A percentile compares a stretch with the other conserved stretches of the same genome.
phyloP scores from a whole-genome alignment of 2,329 filamentous ascomycete genomes.

The Emergomyces orientalis region DNA sequence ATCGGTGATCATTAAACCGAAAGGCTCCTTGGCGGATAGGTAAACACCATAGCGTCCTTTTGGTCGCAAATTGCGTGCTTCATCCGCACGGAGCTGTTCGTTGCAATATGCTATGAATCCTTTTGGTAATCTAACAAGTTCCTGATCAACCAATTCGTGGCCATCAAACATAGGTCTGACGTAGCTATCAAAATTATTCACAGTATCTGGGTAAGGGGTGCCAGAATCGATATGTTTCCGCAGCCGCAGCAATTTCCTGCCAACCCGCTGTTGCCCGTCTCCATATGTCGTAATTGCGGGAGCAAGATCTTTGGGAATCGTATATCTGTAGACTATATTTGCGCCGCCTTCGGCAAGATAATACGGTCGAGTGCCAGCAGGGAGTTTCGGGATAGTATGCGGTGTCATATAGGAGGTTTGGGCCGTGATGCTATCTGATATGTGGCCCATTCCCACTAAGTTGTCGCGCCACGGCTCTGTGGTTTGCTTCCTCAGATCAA shows the following conservation, averaged over 20 bases:
- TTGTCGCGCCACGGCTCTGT: not conserved
- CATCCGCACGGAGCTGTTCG: slow-evolving; percentile 42
- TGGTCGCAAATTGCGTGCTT: slow-evolving; percentile 37
- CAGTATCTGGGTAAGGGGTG: slow-evolving; percentile 43
- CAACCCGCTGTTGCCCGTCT: slow-evolving; percentile 14
- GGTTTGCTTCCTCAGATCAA: not conserved
- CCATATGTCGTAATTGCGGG: slow-evolving; percentile 22
- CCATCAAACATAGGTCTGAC: slow-evolving; percentile 49
- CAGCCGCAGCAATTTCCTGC: slow-evolving; percentile 50
- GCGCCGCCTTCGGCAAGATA: slow-evolving; percentile 63
- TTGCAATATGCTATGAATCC: slow-evolving; percentile 45
- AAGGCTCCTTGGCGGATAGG: slow-evolving; percentile 46
- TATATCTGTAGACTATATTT: slow-evolving; percentile 63
- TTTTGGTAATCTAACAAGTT: slow-evolving; percentile 42
- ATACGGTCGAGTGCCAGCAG: slow-evolving; percentile 26
- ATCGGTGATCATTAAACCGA: slow-evolving; percentile 63
- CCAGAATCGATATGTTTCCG: slow-evolving; percentile 48
- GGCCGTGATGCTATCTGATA: not conserved
- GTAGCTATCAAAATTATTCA: slow-evolving; percentile 29
- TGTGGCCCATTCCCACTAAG: not conserved
- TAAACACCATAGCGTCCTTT: slow-evolving; percentile 44
- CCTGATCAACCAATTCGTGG: slow-evolving; percentile 48
- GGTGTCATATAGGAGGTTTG: slow-evolving; percentile 11
- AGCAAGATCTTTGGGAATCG: slow-evolving; percentile 26
- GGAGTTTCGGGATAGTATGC: slow-evolving; percentile 27